phyloP scores from a whole-genome alignment of 257 asterid species.

The Gentiana straminea region DNA sequence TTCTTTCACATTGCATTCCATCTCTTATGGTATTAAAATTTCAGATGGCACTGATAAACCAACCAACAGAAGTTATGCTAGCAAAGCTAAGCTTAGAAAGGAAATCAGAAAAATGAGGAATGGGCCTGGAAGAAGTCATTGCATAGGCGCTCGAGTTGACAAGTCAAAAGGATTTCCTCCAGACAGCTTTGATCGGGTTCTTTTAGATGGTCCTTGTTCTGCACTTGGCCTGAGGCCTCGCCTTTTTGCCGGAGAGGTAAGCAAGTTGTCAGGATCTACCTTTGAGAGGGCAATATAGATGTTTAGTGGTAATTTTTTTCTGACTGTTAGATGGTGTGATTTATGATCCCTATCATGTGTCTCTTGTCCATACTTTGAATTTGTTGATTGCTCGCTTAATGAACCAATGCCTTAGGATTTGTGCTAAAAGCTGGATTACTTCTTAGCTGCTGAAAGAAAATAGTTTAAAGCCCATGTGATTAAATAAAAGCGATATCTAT shows the following conservation, averaged over 20 bases:
- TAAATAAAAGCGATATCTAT: too few relatives aligned
- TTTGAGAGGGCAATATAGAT: too few relatives aligned
- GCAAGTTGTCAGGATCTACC: conserved; percentile 6
- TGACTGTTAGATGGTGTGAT: too few relatives aligned
- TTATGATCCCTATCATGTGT: too few relatives aligned
- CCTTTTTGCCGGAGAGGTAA: conserved; percentile 83
- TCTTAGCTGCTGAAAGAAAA: too few relatives aligned
- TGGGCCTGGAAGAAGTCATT: conserved; percentile 69
- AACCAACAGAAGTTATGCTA: conserved; percentile 26
- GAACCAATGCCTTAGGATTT: too few relatives aligned
- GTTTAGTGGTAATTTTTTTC: too few relatives aligned
- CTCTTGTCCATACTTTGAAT: too few relatives aligned
- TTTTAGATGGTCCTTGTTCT: conserved; percentile 98
- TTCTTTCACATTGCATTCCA: background rate
- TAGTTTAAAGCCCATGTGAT: too few relatives aligned
- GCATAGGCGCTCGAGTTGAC: conserved; percentile 68
- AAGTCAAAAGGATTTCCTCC: conserved; percentile 74
- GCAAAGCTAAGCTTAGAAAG: conserved; percentile 52
- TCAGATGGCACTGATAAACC: conserved; percentile 32
- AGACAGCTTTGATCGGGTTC: conserved; percentile 91
- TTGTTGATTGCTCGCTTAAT: too few relatives aligned
- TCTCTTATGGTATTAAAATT: background rate
- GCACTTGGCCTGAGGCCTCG: conserved; percentile 99
- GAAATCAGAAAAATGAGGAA: conserved; percentile 49
- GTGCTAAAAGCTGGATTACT: too few relatives aligned